These are phyloP conservation scores for Pleurotus citrinopileatus DNA, from an alignment of 768 basidiomycete genomes.

Conservation along the genomic window DNA sequence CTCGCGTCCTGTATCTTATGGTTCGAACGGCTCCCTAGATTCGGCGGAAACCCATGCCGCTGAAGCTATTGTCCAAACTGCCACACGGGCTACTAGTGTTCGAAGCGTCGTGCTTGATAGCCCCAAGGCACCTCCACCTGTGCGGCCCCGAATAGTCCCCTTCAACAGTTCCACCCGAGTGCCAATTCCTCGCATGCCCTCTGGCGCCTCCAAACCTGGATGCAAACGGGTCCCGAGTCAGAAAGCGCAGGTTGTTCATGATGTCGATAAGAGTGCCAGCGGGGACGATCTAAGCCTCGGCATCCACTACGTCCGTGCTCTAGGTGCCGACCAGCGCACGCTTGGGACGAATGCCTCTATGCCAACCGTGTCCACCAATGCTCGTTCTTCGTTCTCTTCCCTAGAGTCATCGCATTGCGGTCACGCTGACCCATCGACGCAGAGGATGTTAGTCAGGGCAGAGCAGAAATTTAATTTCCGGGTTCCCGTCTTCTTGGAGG, in stretches of 20 bases:
- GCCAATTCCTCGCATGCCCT: conserved; percentile 51
- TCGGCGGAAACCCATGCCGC: conserved; percentile 34
- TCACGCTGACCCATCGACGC: conserved; percentile 27
- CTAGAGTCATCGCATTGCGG: conserved; percentile 56
- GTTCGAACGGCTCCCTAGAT: conserved; percentile 27
- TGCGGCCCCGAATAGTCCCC: conserved; percentile 64
- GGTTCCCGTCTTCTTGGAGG: conserved; percentile 34
- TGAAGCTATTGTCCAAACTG: conserved; percentile 46
- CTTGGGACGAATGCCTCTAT: conserved; percentile 24
- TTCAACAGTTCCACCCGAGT: conserved; percentile 69
- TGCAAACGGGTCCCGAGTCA: conserved; percentile 58
- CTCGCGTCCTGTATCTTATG: conserved; percentile 11
- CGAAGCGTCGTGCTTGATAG: conserved; percentile 36
- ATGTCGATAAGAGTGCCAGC: conserved; percentile 36
- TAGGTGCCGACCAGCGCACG: conserved; percentile 50
- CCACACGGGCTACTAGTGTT: conserved; percentile 52
- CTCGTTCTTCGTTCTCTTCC: conserved; percentile 60
- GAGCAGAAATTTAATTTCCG: conserved; percentile 62
- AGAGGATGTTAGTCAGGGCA: conserved; percentile 48
- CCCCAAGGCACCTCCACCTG: conserved; percentile 21
- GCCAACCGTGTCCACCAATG: conserved; percentile 34
- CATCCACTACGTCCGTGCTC: conserved; percentile 65
- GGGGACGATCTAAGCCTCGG: conserved; percentile 68
- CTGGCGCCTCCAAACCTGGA: conserved; percentile 25
- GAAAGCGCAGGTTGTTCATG: conserved; percentile 55